Evolutionary conservation across 2,329 filamentous ascomycete genomes (phyloP).

Genomic region (Fusarium begoniae): DNA sequence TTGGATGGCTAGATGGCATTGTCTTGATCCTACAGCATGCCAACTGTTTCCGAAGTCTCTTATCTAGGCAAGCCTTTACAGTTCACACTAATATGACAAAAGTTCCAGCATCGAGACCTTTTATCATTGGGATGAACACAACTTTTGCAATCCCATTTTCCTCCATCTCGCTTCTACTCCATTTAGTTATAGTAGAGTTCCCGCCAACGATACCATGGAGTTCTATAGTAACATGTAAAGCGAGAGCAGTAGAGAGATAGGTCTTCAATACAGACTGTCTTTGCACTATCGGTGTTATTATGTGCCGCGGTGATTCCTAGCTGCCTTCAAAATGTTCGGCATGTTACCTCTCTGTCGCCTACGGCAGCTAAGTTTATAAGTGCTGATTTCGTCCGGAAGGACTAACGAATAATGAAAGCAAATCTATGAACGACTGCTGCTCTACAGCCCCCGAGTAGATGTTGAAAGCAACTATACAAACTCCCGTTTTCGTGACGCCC

Average conservation of each 20-base stretch:
- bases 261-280: fast-evolving
- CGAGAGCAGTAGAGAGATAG: fast-evolving
- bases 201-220: not conserved
- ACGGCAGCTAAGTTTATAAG: not conserved
- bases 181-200: fast-evolving
- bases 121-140: not conserved
- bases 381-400: fast-evolving
- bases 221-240: not conserved
- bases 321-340: fast-evolving
- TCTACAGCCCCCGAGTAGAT: fast-evolving
- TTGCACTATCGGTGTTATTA: fast-evolving
- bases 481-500: fast-evolving
- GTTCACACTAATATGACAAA: fast-evolving
- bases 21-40: not conserved
- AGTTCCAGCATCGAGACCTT: fast-evolving
- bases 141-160: not conserved
- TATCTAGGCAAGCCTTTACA: fast-evolving
- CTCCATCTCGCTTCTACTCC: not conserved
- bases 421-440: fast-evolving
- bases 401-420: fast-evolving
- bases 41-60: fast-evolving
- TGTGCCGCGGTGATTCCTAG: fast-evolving
- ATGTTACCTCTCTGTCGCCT: fast-evolving
- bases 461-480: fast-evolving
- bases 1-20: no score